Evolutionary conservation across 495 filamentous ascomycete species (phyloP), one percentile per base, ranked within the genome.

Genomic region (Penicillium desertorum): DNA sequence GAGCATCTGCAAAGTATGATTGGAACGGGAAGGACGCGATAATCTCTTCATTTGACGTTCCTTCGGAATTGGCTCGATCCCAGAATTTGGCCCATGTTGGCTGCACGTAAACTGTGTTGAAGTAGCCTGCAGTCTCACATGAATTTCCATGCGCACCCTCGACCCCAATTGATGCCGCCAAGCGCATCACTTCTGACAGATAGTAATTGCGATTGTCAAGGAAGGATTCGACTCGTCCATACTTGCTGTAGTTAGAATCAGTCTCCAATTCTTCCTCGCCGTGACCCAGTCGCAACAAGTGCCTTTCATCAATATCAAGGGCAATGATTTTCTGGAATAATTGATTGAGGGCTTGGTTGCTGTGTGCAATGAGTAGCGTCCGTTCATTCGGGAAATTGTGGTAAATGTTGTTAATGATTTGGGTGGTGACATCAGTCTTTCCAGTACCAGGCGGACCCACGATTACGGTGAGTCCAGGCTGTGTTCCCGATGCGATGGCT

Each of bases 331-430:
- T 99, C 60, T 96, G 89, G 72, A 99, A 99, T n/a, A 99, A 81
- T 69, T 99, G 95, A 65, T 99, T 98, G 47, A 99, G 76, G 0
- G 94, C 94, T 68, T 99, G 94, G 64, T 99, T 99, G 71, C 92
- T 96, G 71, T 98, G 94, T 11, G 94, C 95, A 61, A 99, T 87
- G 39, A 99, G 84, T 23, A 99, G 76, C 0, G 92, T 99, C 43
- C 92, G 86, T 69, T 99, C 91, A 25, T 81, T 79, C 16, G 95
- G 94, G 68, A 96, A 98, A 74, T 96, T 94, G 76, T 97, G 95
- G 70, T 98, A 99, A 51, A 99, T 88, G 67, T 97, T 97, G 80
- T 90, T 96, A 74, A 99, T 98, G 61, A 98, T 95, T 70, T 99
- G 94, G 4, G 93, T 97, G 25, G 91, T 91, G 54, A 99, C 95